phyloP scores from a whole-genome alignment of 1,284 basidiomycete species.

The Mycosarcoma maydis region DNA sequence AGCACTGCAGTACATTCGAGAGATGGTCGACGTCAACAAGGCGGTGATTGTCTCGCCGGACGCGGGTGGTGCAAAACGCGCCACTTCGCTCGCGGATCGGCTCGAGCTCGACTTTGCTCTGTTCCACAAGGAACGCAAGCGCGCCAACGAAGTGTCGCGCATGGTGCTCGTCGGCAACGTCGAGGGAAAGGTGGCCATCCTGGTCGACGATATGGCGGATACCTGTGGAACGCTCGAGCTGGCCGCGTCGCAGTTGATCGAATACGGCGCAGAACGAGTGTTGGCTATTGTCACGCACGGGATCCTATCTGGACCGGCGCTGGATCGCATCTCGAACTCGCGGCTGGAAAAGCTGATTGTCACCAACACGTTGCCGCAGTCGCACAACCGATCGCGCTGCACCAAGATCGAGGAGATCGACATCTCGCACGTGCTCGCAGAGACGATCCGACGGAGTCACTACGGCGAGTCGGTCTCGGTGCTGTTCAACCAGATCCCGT shows the following conservation, averaged over 20 bases:
- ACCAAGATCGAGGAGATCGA: conserved; percentile 89
- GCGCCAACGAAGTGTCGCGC: conserved; percentile 97
- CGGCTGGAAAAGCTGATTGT: conserved; percentile 91
- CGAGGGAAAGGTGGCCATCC: conserved; percentile 89
- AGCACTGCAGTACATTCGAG: conserved; percentile 91
- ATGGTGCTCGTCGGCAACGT: conserved; percentile 98
- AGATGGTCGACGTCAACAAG: conserved; percentile 85
- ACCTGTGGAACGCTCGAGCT: conserved; percentile 97
- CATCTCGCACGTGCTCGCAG: conserved; percentile 91
- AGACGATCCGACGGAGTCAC: conserved; percentile 88
- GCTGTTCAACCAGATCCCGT: conserved; percentile 65
- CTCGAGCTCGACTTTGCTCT: conserved; percentile 97
- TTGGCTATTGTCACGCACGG: conserved; percentile 97
- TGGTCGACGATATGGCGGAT: conserved; percentile 99
- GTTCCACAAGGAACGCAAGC: conserved; percentile 99
- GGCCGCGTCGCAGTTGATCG: conserved; percentile 86
- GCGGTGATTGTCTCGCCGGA: conserved; percentile 98
- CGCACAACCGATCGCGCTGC: conserved; percentile 79
- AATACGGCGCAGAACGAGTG: conserved; percentile 87
- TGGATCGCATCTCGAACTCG: conserved; percentile 69
- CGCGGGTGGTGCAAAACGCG: conserved; percentile 97
- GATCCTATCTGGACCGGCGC: conserved; percentile 88
- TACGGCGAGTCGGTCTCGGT: conserved; percentile 66
- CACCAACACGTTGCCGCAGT: conserved; percentile 96
- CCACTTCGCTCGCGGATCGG: conserved; percentile 95